phyloP scores from a whole-genome alignment of 2,329 filamentous ascomycete species.

The Lachnellula willkommii region DNA sequence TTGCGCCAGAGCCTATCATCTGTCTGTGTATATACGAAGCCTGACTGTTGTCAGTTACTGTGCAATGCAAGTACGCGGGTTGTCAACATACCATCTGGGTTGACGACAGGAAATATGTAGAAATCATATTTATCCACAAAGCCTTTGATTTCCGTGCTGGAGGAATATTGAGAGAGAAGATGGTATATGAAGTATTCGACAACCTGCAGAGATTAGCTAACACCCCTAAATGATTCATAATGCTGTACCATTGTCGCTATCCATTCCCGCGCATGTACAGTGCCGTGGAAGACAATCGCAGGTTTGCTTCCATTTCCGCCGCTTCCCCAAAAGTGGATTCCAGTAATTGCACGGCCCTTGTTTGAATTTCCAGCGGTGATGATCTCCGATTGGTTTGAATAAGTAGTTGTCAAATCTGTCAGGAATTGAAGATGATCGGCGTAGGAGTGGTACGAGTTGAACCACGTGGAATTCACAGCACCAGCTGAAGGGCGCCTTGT shows the following conservation, averaged over 20 bases:
- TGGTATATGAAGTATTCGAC: conserved; percentile 49
- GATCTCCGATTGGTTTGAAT: conserved; percentile 44
- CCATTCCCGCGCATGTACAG: conserved; percentile 57
- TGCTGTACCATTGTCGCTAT: conserved; percentile 46
- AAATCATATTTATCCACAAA: conserved; percentile 60
- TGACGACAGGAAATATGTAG: conserved; percentile 58
- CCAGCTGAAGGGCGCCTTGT: conserved; percentile 14
- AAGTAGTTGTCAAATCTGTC: conserved; percentile 40
- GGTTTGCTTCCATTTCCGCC: conserved; percentile 41
- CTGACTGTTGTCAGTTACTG: conserved; percentile 27
- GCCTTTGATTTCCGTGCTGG: conserved; percentile 34
- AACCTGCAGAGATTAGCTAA: neutral
- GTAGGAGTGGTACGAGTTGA: conserved; percentile 49
- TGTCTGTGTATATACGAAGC: conserved; percentile 55
- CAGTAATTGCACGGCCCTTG: conserved; percentile 39
- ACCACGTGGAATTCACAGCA: conserved; percentile 40
- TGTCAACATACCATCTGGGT: conserved; percentile 48
- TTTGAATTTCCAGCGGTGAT: conserved; percentile 44
- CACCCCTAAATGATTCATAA: neutral
- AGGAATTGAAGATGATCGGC: conserved; percentile 47
- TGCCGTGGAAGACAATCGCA: conserved; percentile 52
- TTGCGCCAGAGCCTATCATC: conserved; percentile 57
- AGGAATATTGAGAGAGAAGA: conserved; percentile 43
- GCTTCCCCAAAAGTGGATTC: conserved; percentile 50
- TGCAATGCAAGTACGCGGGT: neutral